Conservation (phyloP, 306 rosid species). For the Vigna trinervia region DNA sequence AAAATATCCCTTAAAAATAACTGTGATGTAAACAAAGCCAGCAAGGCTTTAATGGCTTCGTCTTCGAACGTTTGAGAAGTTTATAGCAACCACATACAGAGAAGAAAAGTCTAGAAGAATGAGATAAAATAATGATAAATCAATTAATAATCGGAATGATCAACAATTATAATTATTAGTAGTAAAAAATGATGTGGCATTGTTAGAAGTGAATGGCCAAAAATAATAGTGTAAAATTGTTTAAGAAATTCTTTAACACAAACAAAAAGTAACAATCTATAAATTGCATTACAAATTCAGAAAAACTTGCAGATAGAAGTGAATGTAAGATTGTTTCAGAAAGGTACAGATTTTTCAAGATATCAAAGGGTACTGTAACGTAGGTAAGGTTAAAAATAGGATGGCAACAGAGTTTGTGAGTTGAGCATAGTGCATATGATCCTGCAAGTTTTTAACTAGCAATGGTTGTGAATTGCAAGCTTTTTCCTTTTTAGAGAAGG, state of each 20-base stretch:
- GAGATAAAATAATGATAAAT: no score
- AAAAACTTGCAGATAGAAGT: no score
- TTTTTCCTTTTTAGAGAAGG: conserved; percentile 34
- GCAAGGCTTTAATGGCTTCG: not conserved
- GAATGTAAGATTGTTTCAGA: not conserved
- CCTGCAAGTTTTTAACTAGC: not conserved
- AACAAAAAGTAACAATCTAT: no score
- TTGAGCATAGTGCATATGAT: not conserved
- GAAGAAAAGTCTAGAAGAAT: no score
- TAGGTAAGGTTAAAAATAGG: conserved; percentile 11
- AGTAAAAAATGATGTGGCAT: no score
- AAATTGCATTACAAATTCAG: not conserved
- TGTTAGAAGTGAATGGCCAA: no score
- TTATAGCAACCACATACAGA: not conserved
- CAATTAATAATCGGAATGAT: no score
- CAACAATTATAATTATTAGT: no score
- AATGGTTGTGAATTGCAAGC: not conserved
- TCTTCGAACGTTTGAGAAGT: not conserved
- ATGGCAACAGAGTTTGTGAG: not conserved
- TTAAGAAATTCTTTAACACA: no score
- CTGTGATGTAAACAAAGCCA: not conserved
- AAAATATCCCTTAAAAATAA: not conserved
- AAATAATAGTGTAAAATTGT: no score
- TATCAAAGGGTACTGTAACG: not conserved
- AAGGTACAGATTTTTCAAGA: not conserved